phyloP scores from a whole-genome alignment of 192 early-diverging fungal genomes.

The Chytriomyces confervae region DNA sequence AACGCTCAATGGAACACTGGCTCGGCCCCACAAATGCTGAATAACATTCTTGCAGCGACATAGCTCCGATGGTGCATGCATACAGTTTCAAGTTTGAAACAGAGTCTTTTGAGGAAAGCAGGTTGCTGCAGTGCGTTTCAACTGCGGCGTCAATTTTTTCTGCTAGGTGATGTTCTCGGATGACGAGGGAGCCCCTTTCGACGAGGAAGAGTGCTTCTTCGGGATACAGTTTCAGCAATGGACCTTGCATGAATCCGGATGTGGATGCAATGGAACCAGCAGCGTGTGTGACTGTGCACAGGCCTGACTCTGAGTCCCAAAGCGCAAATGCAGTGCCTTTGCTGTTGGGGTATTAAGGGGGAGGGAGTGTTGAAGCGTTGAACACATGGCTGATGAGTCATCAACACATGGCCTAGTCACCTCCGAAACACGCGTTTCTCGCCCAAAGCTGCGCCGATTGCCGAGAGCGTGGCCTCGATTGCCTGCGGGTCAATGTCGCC shows the following conservation, averaged over 20 bases:
- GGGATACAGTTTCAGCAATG: not conserved
- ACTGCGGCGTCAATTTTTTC: not conserved
- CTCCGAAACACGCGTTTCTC: not conserved
- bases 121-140: not conserved
- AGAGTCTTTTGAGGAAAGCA: not conserved
- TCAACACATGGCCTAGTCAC: not conserved
- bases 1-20: not conserved
- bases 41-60: slow-evolving; percentile 23
- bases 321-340: not conserved
- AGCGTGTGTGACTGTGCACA: not conserved
- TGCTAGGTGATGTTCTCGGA: not conserved
- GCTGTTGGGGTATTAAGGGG: not conserved
- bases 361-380: not conserved
- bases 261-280: not conserved
- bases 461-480: not conserved
- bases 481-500: not conserved
- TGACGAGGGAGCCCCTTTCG: slow-evolving; percentile 8
- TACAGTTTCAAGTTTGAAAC: not conserved
- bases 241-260: not conserved
- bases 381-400: not conserved
- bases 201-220: slow-evolving; percentile 27
- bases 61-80: not conserved
- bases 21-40: not conserved
- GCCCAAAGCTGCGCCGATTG: not conserved
- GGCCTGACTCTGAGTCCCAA: not conserved